These are phyloP conservation scores for Paramecium bursaria DNA, from an alignment of 73 alveolate species.

Conservation along the genomic window DNA sequence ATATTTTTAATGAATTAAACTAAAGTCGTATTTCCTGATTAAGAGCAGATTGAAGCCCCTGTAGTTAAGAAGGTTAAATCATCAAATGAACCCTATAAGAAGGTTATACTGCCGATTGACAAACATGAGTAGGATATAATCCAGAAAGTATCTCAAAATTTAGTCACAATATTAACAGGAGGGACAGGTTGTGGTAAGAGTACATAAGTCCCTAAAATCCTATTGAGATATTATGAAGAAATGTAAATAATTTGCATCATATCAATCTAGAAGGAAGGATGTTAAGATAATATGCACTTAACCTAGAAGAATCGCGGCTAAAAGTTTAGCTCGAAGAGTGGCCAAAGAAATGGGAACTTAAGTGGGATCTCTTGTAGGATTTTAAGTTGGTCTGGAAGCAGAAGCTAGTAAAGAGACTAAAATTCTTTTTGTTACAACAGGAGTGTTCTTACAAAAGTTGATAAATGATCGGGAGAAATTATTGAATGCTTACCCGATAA, in stretches of 20 bases:
- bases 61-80: too few relatives aligned
- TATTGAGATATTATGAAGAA: constrained; percentile 34
- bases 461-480: constrained; percentile 83
- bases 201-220: constrained; percentile 62
- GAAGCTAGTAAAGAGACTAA: constrained; percentile 65
- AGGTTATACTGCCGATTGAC: too few relatives aligned
- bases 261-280: constrained; percentile 6
- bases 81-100: too few relatives aligned
- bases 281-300: constrained; percentile 59
- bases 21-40: too few relatives aligned
- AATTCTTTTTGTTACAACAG: constrained; percentile 74
- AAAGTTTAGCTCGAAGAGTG: constrained; percentile 64
- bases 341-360: constrained; percentile 49
- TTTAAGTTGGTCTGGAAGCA: constrained; percentile 72
- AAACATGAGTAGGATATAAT: too few relatives aligned
- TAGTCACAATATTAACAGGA: constrained; percentile 63
- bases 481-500: constrained; percentile 79
- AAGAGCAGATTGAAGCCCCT: too few relatives aligned
- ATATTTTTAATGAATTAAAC: too few relatives aligned
- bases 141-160: constrained; percentile 1
- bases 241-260: constrained; percentile 46
- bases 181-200: constrained; percentile 71
- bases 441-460: constrained; percentile 77
- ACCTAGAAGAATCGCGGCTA: constrained; percentile 72
- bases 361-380: constrained; percentile 73